Conservation (phyloP, 352 stramenopile genomes). For the Phytophthora europaea region DNA sequence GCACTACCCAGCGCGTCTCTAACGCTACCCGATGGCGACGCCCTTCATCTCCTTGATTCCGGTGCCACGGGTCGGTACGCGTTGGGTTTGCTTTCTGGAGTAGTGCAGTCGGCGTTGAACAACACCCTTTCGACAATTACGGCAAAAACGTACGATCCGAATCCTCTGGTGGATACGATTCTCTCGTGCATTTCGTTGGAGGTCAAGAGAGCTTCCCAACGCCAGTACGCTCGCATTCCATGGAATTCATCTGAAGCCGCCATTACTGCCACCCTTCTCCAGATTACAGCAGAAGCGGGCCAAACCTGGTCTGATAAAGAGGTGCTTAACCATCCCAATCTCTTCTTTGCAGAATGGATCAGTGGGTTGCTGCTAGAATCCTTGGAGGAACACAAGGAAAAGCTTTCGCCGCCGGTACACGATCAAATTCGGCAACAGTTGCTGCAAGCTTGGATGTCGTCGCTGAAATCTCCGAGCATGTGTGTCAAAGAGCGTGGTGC, state of each 20-base stretch:
- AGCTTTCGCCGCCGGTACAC: slow-evolving; percentile 48
- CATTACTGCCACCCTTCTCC: slow-evolving; percentile 77
- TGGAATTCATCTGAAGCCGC: slow-evolving; percentile 83
- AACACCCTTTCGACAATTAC: slow-evolving; percentile 38
- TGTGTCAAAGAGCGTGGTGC: slow-evolving; percentile 90
- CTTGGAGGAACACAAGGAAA: slow-evolving; percentile 53
- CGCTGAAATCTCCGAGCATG: slow-evolving; percentile 87
- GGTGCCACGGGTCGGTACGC: slow-evolving; percentile 68
- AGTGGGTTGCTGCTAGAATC: slow-evolving; percentile 80
- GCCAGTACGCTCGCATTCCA: slow-evolving; percentile 83
- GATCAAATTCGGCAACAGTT: slow-evolving; percentile 73
- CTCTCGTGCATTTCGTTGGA: slow-evolving; percentile 69
- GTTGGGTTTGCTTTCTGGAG: slow-evolving; percentile 57
- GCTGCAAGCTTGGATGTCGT: slow-evolving; percentile 83
- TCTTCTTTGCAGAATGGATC: slow-evolving; percentile 90
- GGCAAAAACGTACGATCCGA: slow-evolving; percentile 25
- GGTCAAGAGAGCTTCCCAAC: slow-evolving; percentile 74
- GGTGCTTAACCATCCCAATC: slow-evolving; percentile 84
- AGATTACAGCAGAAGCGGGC: slow-evolving; percentile 73
- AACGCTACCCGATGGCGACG: slow-evolving; percentile 48
- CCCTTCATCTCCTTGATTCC: slow-evolving; percentile 64
- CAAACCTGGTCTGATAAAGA: slow-evolving; percentile 87
- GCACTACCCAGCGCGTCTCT: slow-evolving; percentile 35
- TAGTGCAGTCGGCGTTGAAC: slow-evolving; percentile 60
- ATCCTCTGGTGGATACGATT: slow-evolving; percentile 63